phyloP scores from a whole-genome alignment of 129 eudicot genomes.

The Rutidosis leptorrhynchoides region DNA sequence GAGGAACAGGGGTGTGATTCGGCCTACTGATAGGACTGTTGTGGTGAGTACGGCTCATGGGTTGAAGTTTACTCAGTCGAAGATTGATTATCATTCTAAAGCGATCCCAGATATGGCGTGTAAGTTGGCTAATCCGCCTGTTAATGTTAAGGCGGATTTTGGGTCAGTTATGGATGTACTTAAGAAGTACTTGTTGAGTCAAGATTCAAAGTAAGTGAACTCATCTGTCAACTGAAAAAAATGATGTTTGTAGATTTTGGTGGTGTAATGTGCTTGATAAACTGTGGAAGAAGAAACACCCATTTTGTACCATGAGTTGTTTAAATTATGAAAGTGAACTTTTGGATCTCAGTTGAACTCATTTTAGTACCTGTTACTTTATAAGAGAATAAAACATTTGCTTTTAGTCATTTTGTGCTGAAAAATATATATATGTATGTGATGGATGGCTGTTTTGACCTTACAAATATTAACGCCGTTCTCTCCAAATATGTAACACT shows the following conservation, averaged over 20 bases:
- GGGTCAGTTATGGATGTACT: conserved; percentile 31
- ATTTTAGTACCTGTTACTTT: conserved; percentile 7
- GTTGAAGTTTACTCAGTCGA: conserved; percentile 28
- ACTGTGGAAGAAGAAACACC: not conserved
- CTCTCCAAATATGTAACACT: too few species aligned
- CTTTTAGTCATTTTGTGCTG: conserved; percentile 5
- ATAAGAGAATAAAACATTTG: conserved; percentile 15
- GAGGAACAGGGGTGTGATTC: conserved; percentile 24
- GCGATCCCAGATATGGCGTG: conserved; percentile 15
- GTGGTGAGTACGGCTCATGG: conserved; percentile 35
- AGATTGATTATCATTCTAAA: conserved; percentile 30
- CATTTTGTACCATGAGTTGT: not conserved
- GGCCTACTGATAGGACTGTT: conserved; percentile 21
- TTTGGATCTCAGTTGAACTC: conserved; percentile 5
- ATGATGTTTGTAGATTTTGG: conserved; percentile 23
- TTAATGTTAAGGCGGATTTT: conserved; percentile 22
- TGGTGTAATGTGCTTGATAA: conserved; percentile 11
- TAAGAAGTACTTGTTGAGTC: conserved; percentile 21
- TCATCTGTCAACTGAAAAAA: not conserved
- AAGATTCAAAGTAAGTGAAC: conserved; percentile 25
- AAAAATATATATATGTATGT: not conserved
- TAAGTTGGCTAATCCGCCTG: conserved; percentile 27
- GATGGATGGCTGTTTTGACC: not conserved
- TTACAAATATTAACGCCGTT: too few species aligned
- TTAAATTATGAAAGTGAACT: not conserved